Evolutionary conservation across 345 rosid genomes (phyloP).

Genomic region (Barbarea vulgaris): DNA sequence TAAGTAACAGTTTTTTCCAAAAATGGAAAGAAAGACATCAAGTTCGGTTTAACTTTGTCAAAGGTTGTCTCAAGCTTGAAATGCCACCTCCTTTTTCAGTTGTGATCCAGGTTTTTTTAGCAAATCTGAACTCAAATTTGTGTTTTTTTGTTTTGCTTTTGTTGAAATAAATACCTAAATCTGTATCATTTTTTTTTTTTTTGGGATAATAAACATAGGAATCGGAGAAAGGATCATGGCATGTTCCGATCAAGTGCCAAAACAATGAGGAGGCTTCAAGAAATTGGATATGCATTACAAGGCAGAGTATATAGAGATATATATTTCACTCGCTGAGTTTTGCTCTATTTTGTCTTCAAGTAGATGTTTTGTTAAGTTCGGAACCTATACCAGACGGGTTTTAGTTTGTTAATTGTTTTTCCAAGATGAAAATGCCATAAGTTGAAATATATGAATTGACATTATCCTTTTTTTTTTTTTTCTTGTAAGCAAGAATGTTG

Average conservation of each 20-base stretch:
- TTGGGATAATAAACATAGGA: constrained; percentile 50
- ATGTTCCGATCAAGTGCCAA: constrained; percentile 52
- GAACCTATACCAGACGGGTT: not conserved
- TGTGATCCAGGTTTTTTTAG: constrained; percentile 62
- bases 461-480: too few species aligned
- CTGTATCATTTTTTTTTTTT: not conserved
- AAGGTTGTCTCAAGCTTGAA: constrained; percentile 61
- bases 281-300: constrained; percentile 66
- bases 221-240: constrained; percentile 86
- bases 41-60: constrained; percentile 66
- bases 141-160: not conserved
- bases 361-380: not conserved
- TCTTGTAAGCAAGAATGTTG: not conserved
- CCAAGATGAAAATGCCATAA: not conserved
- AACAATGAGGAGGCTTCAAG: constrained; percentile 39
- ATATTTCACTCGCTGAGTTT: not conserved
- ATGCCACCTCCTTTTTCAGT: constrained; percentile 70
- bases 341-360: not conserved
- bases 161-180: not conserved
- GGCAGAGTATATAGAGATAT: constrained; percentile 15
- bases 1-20: constrained; percentile 66
- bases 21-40: constrained; percentile 89
- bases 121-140: not conserved
- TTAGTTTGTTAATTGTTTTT: not conserved
- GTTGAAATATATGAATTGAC: not conserved